These are phyloP conservation scores for Lactarius evosmus DNA, from an alignment of 768 basidiomycete genomes.

Conservation along the genomic window DNA sequence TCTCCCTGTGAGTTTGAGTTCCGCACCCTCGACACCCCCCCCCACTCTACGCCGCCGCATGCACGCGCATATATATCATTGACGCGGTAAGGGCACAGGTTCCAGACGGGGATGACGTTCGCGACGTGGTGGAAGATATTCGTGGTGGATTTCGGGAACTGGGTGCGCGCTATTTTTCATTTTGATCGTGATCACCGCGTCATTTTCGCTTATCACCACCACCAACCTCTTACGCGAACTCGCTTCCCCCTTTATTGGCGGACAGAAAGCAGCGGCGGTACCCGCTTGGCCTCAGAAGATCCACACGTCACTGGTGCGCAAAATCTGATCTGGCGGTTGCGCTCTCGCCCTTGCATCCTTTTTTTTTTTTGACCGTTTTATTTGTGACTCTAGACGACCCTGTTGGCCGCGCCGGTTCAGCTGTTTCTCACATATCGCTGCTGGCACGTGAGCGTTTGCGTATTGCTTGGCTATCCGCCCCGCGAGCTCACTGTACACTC, in stretches of 20 bases:
- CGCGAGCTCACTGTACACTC: neutral
- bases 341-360: neutral
- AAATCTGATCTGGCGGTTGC: too few species aligned
- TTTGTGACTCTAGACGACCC: constrained; percentile 23
- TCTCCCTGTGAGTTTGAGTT: constrained; percentile 27
- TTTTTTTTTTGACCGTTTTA: neutral
- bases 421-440: constrained; percentile 33
- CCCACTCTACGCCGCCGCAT: too few species aligned
- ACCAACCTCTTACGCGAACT: too few species aligned
- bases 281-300: constrained; percentile 18
- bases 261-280: neutral
- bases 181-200: neutral
- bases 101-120: constrained; percentile 30
- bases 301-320: constrained; percentile 11
- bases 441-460: constrained; percentile 29
- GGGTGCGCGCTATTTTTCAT: constrained; percentile 25
- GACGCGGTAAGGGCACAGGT: constrained; percentile 11
- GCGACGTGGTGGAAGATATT: constrained; percentile 30
- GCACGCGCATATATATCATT: neutral
- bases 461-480: too few species aligned
- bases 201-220: too few species aligned
- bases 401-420: constrained; percentile 33
- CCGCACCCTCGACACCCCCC: too few species aligned
- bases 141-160: constrained; percentile 31
- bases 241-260: neutral